These are phyloP conservation scores for Ophiostoma perfectum DNA, from an alignment of 2,329 filamentous ascomycete genomes.

Conservation along the genomic window DNA sequence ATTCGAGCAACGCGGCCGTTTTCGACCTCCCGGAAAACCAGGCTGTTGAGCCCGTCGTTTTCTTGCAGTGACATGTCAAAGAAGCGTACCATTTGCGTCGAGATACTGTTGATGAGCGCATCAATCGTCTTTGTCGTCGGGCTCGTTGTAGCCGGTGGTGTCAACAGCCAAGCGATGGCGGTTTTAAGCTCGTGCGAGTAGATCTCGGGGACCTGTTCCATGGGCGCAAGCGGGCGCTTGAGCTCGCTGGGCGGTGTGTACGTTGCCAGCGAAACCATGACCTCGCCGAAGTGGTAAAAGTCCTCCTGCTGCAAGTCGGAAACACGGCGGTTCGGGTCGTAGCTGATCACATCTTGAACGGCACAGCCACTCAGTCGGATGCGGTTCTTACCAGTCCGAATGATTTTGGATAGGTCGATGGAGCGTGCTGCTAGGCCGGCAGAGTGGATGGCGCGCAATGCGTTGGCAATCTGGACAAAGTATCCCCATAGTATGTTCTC, in stretches of 20 bases:
- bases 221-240: slow-evolving; percentile 52
- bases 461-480: slow-evolving; percentile 83
- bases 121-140: slow-evolving; percentile 66
- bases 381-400: slow-evolving; percentile 84
- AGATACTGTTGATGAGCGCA: slow-evolving; percentile 71
- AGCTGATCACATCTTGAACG: slow-evolving; percentile 83
- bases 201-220: slow-evolving; percentile 66
- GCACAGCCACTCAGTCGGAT: slow-evolving; percentile 83
- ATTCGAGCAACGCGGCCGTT: slow-evolving; percentile 81
- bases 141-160: slow-evolving; percentile 46
- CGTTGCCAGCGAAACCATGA: slow-evolving; percentile 77
- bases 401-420: slow-evolving; percentile 80
- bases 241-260: slow-evolving; percentile 52
- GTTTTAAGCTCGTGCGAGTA: slow-evolving; percentile 77
- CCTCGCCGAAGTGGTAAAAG: slow-evolving; percentile 72
- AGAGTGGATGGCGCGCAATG: slow-evolving; percentile 77
- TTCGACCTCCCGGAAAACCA: slow-evolving; percentile 76
- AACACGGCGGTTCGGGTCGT: slow-evolving; percentile 62
- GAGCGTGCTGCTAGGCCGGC: slow-evolving; percentile 77
- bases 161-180: slow-evolving; percentile 75
- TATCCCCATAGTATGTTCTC: slow-evolving; percentile 87
- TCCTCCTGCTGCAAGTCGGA: slow-evolving; percentile 83
- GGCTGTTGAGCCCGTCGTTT: slow-evolving; percentile 66
- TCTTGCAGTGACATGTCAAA: slow-evolving; percentile 76
- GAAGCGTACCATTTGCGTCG: slow-evolving; percentile 66